Percentiles rank a stretch among this genome's conserved stretches.
These are phyloP conservation scores for Cladophialophora chaetospira DNA, from an alignment of 2,329 filamentous ascomycete genomes.

Conservation along the genomic window DNA sequence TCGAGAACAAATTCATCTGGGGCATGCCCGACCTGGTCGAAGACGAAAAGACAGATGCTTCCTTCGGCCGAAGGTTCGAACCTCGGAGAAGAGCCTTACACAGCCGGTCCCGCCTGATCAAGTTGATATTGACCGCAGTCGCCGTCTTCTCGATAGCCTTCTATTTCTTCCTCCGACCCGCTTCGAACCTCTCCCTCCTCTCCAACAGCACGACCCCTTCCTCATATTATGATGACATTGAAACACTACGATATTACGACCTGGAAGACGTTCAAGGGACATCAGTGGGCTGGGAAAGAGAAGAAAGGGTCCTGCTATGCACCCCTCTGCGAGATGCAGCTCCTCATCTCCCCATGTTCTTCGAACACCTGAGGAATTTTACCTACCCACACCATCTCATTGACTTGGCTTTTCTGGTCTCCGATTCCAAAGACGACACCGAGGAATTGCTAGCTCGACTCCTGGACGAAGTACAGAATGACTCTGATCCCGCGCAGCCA, in stretches of 20 bases:
- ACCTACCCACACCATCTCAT: constrained; percentile 97
- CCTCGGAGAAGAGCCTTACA: constrained; percentile 26
- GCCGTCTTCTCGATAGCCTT: constrained; percentile 61
- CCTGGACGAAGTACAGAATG: constrained; percentile 75
- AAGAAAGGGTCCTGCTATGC: constrained; percentile 92
- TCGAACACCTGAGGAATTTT: constrained; percentile 92
- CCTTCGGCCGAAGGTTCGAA: constrained; percentile 27
- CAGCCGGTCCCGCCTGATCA: constrained; percentile 26
- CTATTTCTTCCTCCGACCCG: constrained; percentile 75
- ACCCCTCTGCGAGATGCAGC: constrained; percentile 92
- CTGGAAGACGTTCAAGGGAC: constrained; percentile 88
- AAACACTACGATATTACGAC: constrained; percentile 97
- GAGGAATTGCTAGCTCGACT: constrained; percentile 73
- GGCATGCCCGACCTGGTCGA: constrained; percentile 29
- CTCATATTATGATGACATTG: constrained; percentile 70
- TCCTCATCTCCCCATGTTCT: constrained; percentile 94
- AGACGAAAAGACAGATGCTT: constrained; percentile 29
- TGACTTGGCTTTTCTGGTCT: constrained; percentile 93
- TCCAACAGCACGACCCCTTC: constrained; percentile 1
- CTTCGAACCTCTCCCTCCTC: constrained; percentile 51
- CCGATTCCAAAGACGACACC: constrained; percentile 93
- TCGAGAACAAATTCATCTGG: constrained; percentile 29
- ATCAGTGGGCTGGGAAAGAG: constrained; percentile 90
- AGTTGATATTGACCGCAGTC: constrained; percentile 53
- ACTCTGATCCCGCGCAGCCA: constrained; percentile 75